Evolutionary conservation across 129 eudicot genomes (phyloP).

Genomic region (Daucus carota): DH1_v3.0 NC_030388.2:25295501-25296000

Average conservation of each 20-base stretch:
- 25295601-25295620: slow-evolving; percentile 41
- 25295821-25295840: too few species aligned
- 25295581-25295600: not conserved
- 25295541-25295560: not conserved
- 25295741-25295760: not conserved
- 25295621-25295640: slow-evolving; percentile 54
- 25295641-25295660: slow-evolving; percentile 59
- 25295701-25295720: slow-evolving; percentile 99
- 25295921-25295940: not conserved
- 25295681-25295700: slow-evolving; percentile 69
- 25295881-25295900: slow-evolving; percentile 15
- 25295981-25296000: too few species aligned
- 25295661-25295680: slow-evolving; percentile 75
- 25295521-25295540: too few species aligned
- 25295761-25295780: not conserved
- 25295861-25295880: too few species aligned
- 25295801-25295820: not conserved
- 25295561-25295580: too few species aligned
- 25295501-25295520: too few species aligned
- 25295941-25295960: too few species aligned
- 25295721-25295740: not conserved
- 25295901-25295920: not conserved
- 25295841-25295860: too few species aligned
- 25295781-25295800: not conserved
- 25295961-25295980: not conserved